phyloP scores from a whole-genome alignment of 805 yeast genomes.

The Metschnikowia gelsemii region DNA sequence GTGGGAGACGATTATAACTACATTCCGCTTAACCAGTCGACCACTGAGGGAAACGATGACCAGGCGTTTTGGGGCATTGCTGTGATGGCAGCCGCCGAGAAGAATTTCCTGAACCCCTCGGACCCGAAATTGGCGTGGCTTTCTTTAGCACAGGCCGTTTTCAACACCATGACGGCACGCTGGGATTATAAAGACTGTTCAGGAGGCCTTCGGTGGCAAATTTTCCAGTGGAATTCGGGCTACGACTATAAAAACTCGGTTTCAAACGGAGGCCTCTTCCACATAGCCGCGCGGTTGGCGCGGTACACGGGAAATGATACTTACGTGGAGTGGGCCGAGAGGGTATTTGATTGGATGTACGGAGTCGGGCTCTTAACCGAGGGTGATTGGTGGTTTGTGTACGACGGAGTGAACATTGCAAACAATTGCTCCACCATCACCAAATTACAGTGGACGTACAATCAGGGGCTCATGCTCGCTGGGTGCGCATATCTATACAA shows the following conservation, averaged over 20 bases:
- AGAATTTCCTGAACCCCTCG: slow-evolving; percentile 73
- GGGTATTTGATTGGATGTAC: slow-evolving; percentile 78
- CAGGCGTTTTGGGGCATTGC: slow-evolving; percentile 97
- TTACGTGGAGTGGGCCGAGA: slow-evolving; percentile 72
- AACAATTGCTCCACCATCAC: slow-evolving; percentile 63
- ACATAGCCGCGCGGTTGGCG: slow-evolving; percentile 82
- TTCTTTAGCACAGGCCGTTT: slow-evolving; percentile 81
- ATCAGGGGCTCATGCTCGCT: slow-evolving; percentile 73
- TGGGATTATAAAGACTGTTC: slow-evolving; percentile 77
- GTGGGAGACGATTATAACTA: slow-evolving; percentile 65
- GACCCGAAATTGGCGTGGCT: slow-evolving; percentile 67
- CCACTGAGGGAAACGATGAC: slow-evolving; percentile 97
- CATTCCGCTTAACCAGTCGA: slow-evolving; percentile 83
- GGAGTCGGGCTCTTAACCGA: slow-evolving; percentile 44
- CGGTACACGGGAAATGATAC: slow-evolving; percentile 74
- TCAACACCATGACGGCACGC: slow-evolving; percentile 83
- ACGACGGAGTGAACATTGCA: slow-evolving; percentile 67
- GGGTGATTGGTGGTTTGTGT: slow-evolving; percentile 52
- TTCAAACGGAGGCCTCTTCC: slow-evolving; percentile 87
- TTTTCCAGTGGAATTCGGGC: slow-evolving; percentile 90
- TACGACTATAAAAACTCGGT: slow-evolving; percentile 90
- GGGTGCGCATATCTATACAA: slow-evolving; percentile 84
- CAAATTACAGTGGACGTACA: slow-evolving; percentile 77
- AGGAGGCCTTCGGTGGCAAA: slow-evolving; percentile 97
- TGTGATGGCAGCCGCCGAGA: slow-evolving; percentile 88